phyloP scores from a whole-genome alignment of 2,329 filamentous ascomycete species.

The Madurella mycetomatis region DNA sequence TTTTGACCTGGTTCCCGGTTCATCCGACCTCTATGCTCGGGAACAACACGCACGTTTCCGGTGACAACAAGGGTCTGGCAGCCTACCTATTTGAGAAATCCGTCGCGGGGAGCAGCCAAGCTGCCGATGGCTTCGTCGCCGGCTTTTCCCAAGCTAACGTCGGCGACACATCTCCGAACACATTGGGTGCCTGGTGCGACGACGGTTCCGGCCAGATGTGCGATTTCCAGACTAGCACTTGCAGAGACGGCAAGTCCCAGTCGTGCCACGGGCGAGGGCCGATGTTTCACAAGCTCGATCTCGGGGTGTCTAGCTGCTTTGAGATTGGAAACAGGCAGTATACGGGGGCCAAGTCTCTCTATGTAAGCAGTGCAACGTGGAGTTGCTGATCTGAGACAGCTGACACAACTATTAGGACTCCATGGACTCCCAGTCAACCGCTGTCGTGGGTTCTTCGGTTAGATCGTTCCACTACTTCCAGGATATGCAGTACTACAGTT shows the following conservation, averaged over 20 bases:
- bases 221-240: conserved; percentile 74
- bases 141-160: conserved; percentile 91
- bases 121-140: conserved; percentile 68
- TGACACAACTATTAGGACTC: conserved; percentile 42
- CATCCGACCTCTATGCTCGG: conserved; percentile 86
- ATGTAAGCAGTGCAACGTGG: conserved; percentile 27
- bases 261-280: conserved; percentile 69
- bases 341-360: conserved; percentile 50
- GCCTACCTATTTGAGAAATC: conserved; percentile 76
- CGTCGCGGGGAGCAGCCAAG: conserved; percentile 48
- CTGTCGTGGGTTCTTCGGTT: conserved; percentile 61
- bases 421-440: conserved; percentile 42
- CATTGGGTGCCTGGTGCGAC: conserved; percentile 80
- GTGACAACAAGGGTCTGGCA: conserved; percentile 91
- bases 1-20: conserved; percentile 85
- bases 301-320: conserved; percentile 69
- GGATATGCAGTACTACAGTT: conserved; percentile 69
- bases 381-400: not conserved
- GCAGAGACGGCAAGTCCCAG: conserved; percentile 60
- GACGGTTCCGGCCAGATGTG: conserved; percentile 69
- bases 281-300: conserved; percentile 59
- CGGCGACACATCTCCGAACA: conserved; percentile 83
- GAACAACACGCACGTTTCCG: conserved; percentile 84
- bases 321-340: conserved; percentile 69
- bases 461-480: conserved; percentile 77